Conservation (phyloP, 2,329 filamentous ascomycete genomes). For the Coniochaeta pulveracea region DNA sequence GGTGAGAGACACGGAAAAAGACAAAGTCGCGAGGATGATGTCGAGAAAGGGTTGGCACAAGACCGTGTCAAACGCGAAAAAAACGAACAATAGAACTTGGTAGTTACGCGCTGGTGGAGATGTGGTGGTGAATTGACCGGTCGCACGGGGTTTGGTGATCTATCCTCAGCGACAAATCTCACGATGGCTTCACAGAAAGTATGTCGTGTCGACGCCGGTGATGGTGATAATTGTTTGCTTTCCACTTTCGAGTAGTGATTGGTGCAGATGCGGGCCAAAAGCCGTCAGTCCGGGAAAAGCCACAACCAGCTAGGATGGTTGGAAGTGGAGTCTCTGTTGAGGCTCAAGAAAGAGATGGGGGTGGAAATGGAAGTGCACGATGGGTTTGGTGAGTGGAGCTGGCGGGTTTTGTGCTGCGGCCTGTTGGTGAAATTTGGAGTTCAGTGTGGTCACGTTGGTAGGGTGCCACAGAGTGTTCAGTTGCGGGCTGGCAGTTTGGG, state of each 20-base stretch:
- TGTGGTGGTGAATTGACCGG: no score
- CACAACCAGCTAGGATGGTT: background rate
- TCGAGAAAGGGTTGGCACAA: background rate
- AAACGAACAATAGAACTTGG: no score
- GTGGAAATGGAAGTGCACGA: slow-evolving; percentile 26
- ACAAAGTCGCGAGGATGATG: background rate
- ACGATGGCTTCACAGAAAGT: background rate
- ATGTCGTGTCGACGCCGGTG: background rate
- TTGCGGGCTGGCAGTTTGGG: slow-evolving; percentile 7
- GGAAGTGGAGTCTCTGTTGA: slow-evolving; percentile 8
- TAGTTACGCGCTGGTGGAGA: no score
- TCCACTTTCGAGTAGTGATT: background rate
- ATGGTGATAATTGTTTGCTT: background rate
- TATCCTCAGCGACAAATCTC: no score
- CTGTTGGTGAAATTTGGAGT: slow-evolving; percentile 16
- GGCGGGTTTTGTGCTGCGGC: slow-evolving; percentile 25
- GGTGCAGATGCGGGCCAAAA: slow-evolving; percentile 1
- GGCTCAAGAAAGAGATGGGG: slow-evolving; percentile 20
- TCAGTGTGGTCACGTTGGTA: no score
- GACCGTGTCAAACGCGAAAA: background rate
- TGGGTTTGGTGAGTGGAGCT: slow-evolving; percentile 35
- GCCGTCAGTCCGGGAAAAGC: background rate
- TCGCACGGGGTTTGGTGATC: no score
- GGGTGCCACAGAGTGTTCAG: slow-evolving; percentile 12
- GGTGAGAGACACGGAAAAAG: slow-evolving; percentile 5